Percentiles rank a stretch among this genome's conserved stretches.
Evolutionary conservation across 192 early-diverging fungal species (phyloP).

Genomic region (Entomortierella beljakovae): DNA sequence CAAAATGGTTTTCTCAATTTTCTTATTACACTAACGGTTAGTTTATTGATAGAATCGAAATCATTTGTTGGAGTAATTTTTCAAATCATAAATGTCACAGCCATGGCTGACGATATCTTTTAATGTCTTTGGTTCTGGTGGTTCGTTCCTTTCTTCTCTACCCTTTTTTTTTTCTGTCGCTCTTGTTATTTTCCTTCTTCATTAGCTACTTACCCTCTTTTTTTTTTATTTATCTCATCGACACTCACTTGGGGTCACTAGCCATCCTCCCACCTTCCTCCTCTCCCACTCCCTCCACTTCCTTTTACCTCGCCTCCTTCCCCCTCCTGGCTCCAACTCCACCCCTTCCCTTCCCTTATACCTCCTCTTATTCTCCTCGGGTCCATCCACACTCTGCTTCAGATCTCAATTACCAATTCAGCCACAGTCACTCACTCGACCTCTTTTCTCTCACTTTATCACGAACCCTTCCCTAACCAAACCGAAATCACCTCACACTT

Average conservation of each 20-base stretch:
- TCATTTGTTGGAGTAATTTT: no score
- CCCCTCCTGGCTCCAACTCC: not conserved
- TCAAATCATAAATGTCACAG: no score
- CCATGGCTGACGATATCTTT: no score
- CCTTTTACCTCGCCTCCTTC: not conserved
- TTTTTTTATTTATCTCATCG: not conserved
- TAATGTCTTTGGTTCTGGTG: no score
- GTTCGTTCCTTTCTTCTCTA: no score
- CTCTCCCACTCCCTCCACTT: not conserved
- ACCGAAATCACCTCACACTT: not conserved
- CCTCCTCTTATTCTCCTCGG: not conserved
- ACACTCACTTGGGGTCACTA: not conserved
- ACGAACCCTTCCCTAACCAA: slow-evolving; percentile 6
- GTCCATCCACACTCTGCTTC: not conserved
- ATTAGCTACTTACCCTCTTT: not conserved
- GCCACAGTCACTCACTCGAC: not conserved
- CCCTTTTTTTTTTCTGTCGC: no score
- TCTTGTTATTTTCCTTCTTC: no score
- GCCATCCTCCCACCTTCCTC: not conserved
- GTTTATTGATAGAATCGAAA: no score
- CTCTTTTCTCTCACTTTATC: not conserved
- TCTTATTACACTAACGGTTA: no score
- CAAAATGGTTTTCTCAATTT: no score
- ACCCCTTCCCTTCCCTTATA: not conserved
- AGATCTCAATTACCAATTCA: no score